These are phyloP conservation scores for Penicillium sp. DNA, from an alignment of 2,329 filamentous ascomycete species.

Conservation along the genomic window DNA sequence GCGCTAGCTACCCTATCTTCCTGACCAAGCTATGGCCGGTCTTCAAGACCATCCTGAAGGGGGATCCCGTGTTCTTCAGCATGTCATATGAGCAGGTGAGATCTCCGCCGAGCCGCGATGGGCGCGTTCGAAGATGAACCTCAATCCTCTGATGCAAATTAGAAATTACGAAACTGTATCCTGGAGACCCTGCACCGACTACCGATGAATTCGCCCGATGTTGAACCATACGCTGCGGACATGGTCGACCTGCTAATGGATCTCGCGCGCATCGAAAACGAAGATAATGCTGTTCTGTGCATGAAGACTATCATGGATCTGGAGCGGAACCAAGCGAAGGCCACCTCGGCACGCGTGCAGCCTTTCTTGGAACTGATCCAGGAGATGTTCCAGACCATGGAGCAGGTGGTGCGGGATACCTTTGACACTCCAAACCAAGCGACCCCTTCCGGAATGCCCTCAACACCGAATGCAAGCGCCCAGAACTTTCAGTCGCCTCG, in stretches of 20 bases:
- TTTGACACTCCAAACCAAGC: slow-evolving; percentile 72
- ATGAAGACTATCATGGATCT: slow-evolving; percentile 98
- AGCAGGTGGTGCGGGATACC: slow-evolving; percentile 89
- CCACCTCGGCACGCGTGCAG: slow-evolving; percentile 78
- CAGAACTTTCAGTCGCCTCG: slow-evolving; percentile 82
- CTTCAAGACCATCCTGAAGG: slow-evolving; percentile 80
- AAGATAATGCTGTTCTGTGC: slow-evolving; percentile 97
- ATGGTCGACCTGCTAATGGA: slow-evolving; percentile 88
- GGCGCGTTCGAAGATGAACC: neutral
- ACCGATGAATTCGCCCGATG: slow-evolving; percentile 70
- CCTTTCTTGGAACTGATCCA: slow-evolving; percentile 87
- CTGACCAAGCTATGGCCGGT: slow-evolving; percentile 85
- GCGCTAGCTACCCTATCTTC: slow-evolving; percentile 74
- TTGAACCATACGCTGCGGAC: slow-evolving; percentile 85
- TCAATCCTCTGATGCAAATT: slow-evolving; percentile 11
- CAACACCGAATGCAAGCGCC: slow-evolving; percentile 51
- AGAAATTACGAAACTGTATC: slow-evolving; percentile 88
- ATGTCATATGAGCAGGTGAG: slow-evolving; percentile 83
- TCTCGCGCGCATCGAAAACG: slow-evolving; percentile 86
- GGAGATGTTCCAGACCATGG: slow-evolving; percentile 94
- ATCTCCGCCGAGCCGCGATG: slow-evolving; percentile 6
- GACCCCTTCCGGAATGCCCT: slow-evolving; percentile 50
- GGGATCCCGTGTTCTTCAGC: slow-evolving; percentile 86
- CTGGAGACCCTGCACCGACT: slow-evolving; percentile 93
- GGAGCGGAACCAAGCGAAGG: slow-evolving; percentile 86